Conservation (phyloP, 129 eudicot species). For the Flaveria brownii region DNA sequence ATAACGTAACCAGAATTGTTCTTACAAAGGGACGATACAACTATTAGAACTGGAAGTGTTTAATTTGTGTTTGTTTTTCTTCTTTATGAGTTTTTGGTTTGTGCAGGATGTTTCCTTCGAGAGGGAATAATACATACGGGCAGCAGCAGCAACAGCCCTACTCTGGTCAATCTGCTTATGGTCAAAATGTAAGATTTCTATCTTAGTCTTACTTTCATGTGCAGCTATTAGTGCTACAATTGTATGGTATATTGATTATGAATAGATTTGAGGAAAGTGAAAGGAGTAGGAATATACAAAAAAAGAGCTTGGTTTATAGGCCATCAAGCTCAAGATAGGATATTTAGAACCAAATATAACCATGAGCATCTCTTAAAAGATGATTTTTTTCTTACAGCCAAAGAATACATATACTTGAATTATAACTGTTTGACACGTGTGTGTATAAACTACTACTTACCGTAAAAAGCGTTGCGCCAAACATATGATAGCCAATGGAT, state of each 20-base stretch:
- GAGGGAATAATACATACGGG: conserved; percentile 68
- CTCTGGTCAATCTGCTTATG: conserved; percentile 72
- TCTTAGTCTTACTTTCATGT: background rate
- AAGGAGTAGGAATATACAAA: background rate
- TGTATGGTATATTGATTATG: background rate
- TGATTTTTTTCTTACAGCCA: background rate
- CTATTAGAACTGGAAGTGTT: conserved; percentile 7
- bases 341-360: background rate
- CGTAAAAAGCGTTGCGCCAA: background rate
- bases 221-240: background rate
- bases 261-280: background rate
- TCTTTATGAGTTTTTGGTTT: conserved; percentile 1
- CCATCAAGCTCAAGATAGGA: background rate
- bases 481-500: background rate
- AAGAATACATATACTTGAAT: background rate
- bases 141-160: conserved; percentile 52
- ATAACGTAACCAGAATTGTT: background rate
- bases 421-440: background rate
- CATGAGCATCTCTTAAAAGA: background rate
- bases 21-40: background rate
- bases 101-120: conserved; percentile 64
- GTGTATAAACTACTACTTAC: background rate
- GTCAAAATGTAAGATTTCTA: conserved; percentile 54
- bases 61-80: background rate
- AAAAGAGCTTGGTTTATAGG: background rate